Base-by-base conservation (phyloP, 495 filamentous ascomycete genomes). In the Cercophora scortea region DNA sequence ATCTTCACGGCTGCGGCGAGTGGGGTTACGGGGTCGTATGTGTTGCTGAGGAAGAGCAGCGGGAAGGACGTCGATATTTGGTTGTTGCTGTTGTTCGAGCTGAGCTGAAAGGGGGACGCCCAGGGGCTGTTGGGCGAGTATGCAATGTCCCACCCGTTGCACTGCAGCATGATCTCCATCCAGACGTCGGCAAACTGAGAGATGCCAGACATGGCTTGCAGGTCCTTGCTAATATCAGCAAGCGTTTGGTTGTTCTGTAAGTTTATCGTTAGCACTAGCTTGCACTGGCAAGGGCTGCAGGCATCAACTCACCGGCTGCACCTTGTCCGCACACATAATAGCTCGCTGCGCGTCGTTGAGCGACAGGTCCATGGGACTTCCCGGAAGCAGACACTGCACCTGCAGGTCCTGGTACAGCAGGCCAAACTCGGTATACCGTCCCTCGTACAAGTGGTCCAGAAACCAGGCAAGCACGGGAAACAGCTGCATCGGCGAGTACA, bases 21-120 rank as follows among this genome's bases (percentile, higher is more conserved):
- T 5, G 82, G 75, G 0, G 80, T 83, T 34, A 85, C 81, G 0
- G 83, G 84, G 47, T 87, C 82, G 12, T 75, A 64, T 0, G 69
- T 73, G 59, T 79, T 85, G 46, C 73, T 76, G 2, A 86, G 62
- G 49, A 87, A 78, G 11, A 87, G 65, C 35, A 87, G 57, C 0
- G 82, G 83, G 54, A 79, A 75, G 0, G 74, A 68, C 4, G 80
- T 83, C 13, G 73, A 59, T 52, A 76, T 71, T 13, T 65, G 58
- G 9, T 9, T 34, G 4, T 32, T 8, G 4, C 36, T 47, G 10
- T 17, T 12, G 4, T 18, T 3, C 18, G 11, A 0, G 17, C 11
- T 16, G 25, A 17, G 15, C 2, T 13, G 15, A 8, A 11, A 10
- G 9, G 12, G 40, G 15, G 12, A 10, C 11, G 25, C 13, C 13